Evolutionary conservation across 202 grass and related monocot genomes (phyloP).

Genomic region (Bolboschoenoplectus hybrid): DNA sequence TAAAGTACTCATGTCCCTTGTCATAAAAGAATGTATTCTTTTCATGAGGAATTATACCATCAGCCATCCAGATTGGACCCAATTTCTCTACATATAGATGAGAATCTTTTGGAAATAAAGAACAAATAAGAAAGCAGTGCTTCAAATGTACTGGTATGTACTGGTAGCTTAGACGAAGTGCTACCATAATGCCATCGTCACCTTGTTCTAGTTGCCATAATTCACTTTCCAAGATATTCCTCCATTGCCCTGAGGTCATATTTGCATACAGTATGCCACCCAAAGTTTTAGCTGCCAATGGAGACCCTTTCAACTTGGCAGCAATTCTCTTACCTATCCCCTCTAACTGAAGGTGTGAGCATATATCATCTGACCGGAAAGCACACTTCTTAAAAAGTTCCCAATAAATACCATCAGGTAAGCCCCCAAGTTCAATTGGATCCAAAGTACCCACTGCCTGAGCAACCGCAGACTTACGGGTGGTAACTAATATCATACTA

Average conservation of each 20-base stretch:
- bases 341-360: conserved; percentile 12
- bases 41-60: conserved; percentile 38
- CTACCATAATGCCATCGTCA: conserved; percentile 27
- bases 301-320: conserved; percentile 39
- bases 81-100: background rate
- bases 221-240: conserved; percentile 39
- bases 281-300: conserved; percentile 48
- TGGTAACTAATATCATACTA: conserved; percentile 15
- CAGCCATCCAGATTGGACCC: conserved; percentile 45
- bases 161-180: conserved; percentile 41
- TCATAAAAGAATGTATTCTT: background rate
- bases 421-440: conserved; percentile 11
- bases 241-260: conserved; percentile 37
- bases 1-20: conserved; percentile 15
- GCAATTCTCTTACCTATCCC: conserved; percentile 46
- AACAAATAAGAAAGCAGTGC: conserved; percentile 41
- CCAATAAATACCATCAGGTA: conserved; percentile 39
- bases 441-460: background rate
- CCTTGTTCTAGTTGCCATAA: conserved; percentile 43
- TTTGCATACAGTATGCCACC: conserved; percentile 27
- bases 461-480: conserved; percentile 42
- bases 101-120: conserved; percentile 42
- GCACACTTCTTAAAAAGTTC: conserved; percentile 29
- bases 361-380: background rate
- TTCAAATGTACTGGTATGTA: conserved; percentile 41